Percentiles rank a stretch among this genome's conserved stretches.
phyloP scores from a whole-genome alignment of 2,329 filamentous ascomycete genomes.

The Cadophora sp. region DNA sequence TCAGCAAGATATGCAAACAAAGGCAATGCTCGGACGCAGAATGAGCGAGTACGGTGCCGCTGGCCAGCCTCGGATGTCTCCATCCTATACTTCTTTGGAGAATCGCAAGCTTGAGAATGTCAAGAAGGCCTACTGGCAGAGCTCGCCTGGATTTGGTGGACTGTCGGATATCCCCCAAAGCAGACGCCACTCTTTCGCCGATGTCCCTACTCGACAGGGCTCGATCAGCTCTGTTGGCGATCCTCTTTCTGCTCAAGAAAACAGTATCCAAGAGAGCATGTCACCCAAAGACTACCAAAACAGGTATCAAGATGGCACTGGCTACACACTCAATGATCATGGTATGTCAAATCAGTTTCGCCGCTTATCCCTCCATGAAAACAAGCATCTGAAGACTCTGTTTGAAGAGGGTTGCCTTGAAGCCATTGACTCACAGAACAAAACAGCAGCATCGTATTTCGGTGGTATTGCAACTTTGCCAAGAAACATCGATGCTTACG shows the following conservation, averaged over 20 bases:
- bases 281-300: constrained; percentile 40
- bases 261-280: constrained; percentile 38
- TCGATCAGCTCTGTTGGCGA: constrained; percentile 68
- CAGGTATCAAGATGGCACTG: constrained; percentile 41
- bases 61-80: constrained; percentile 40
- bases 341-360: constrained; percentile 36
- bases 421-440: constrained; percentile 25
- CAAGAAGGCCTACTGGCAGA: constrained; percentile 75
- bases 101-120: constrained; percentile 69
- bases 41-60: constrained; percentile 46
- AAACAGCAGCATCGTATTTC: constrained; percentile 44
- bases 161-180: constrained; percentile 72
- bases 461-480: constrained; percentile 38
- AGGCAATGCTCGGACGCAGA: constrained; percentile 42
- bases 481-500: constrained; percentile 37
- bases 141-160: constrained; percentile 69
- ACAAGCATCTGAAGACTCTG: constrained; percentile 24
- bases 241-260: constrained; percentile 48
- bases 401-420: constrained; percentile 23
- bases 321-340: constrained; percentile 44
- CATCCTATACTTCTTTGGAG: constrained; percentile 54
- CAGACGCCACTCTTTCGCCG: constrained; percentile 80
- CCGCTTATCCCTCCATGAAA: constrained; percentile 11
- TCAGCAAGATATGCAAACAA: constrained; percentile 40
- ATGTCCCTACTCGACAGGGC: constrained; percentile 67